These are phyloP conservation scores for Pythium aphanidermatum DNA, from an alignment of 352 stramenopile genomes.

Conservation along the genomic window DNA sequence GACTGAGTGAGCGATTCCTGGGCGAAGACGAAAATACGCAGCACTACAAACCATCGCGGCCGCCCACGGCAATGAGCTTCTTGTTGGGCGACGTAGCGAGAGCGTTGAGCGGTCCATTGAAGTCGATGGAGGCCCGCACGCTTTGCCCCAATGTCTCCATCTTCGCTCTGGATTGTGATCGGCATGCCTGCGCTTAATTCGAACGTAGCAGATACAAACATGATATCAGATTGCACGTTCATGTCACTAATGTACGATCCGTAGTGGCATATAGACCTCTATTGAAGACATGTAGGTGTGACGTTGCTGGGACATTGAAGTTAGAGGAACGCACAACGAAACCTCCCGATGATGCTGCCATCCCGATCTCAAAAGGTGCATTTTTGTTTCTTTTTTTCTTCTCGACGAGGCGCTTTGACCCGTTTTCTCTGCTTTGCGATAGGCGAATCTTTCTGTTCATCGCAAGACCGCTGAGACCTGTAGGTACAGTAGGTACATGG, in stretches of 20 bases:
- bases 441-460: neutral
- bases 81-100: conserved; percentile 81
- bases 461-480: too few relatives aligned
- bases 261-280: conserved; percentile 6
- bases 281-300: neutral
- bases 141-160: conserved; percentile 43
- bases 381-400: conserved; percentile 14
- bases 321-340: conserved; percentile 7
- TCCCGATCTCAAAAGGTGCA: neutral
- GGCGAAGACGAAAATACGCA: too few relatives aligned
- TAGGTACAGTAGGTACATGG: too few relatives aligned
- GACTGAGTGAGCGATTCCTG: neutral
- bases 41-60: conserved; percentile 57
- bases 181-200: neutral
- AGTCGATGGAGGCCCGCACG: conserved; percentile 83
- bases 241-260: too few relatives aligned
- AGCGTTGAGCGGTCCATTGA: conserved; percentile 79
- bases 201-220: conserved; percentile 1
- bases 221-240: too few relatives aligned
- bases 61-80: conserved; percentile 75
- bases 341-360: neutral
- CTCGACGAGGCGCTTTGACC: neutral
- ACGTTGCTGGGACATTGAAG: conserved; percentile 16
- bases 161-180: conserved; percentile 5
- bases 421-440: neutral